Conservation (phyloP, 257 asterid species). For the Phtheirospermum japonicum region DNA sequence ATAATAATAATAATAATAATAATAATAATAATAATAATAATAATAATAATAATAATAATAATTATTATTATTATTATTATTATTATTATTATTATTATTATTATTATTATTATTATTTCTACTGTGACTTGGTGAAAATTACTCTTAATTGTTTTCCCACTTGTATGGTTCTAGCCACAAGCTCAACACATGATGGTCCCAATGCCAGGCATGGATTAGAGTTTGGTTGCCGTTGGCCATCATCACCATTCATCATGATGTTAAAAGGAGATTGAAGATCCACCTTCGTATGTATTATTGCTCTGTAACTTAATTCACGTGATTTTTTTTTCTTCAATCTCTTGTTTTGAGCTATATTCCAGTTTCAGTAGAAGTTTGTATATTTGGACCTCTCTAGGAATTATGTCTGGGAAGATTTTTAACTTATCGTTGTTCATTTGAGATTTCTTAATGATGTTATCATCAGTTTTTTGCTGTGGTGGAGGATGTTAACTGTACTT, state of each 20-base stretch:
- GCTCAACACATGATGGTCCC: constrained; percentile 57
- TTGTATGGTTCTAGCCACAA: constrained; percentile 38
- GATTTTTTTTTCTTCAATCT: constrained; percentile 7
- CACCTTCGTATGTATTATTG: background rate
- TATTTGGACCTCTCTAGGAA: constrained; percentile 25
- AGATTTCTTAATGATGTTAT: background rate
- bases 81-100: background rate
- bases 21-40: no score
- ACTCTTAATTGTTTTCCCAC: constrained; percentile 20
- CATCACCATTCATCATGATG: constrained; percentile 5
- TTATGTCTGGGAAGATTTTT: background rate
- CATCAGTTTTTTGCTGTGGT: background rate
- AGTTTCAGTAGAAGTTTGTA: constrained; percentile 31
- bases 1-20: no score
- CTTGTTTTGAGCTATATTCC: constrained; percentile 27
- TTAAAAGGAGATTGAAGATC: background rate
- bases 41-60: no score
- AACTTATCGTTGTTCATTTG: background rate
- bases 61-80: no score
- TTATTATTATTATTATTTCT: background rate
- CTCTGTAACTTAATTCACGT: constrained; percentile 30
- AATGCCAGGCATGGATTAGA: constrained; percentile 56
- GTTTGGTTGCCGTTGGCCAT: constrained; percentile 6
- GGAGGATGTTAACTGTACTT: background rate
- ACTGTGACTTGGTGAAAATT: constrained; percentile 11